Percentiles rank a stretch among this genome's conserved stretches.
phyloP scores from a whole-genome alignment of 805 yeast species.

The Cyberlindnera meyerae region DNA sequence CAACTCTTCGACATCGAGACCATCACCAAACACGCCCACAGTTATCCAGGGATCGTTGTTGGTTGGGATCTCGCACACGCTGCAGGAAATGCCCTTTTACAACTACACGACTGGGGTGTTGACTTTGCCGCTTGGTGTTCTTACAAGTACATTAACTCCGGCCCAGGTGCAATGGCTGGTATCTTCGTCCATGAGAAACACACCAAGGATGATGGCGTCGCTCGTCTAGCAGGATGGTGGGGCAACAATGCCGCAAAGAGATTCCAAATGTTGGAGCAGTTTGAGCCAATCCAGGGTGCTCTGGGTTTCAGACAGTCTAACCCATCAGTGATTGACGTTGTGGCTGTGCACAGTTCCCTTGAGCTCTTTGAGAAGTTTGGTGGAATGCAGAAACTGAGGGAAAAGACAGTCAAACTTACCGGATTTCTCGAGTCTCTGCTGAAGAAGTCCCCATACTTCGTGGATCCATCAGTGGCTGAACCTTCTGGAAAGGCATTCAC shows the following conservation, averaged over 20 bases:
- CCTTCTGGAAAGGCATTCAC: conserved; percentile 36
- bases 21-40: conserved; percentile 64
- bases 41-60: conserved; percentile 42
- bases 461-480: conserved; percentile 1
- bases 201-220: conserved; percentile 33
- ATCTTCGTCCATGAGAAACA: conserved; percentile 62
- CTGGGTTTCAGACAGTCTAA: conserved; percentile 85
- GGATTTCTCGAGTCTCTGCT: conserved; percentile 47
- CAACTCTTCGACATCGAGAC: conserved; percentile 70
- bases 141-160: conserved; percentile 84
- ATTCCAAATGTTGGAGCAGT: conserved; percentile 73
- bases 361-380: conserved; percentile 52
- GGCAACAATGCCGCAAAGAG: conserved; percentile 71
- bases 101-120: conserved; percentile 81
- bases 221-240: conserved; percentile 97
- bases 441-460: conserved; percentile 41
- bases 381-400: conserved; percentile 55
- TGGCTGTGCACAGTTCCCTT: conserved; percentile 62
- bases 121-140: conserved; percentile 96
- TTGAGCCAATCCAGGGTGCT: conserved; percentile 82
- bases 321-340: conserved; percentile 84
- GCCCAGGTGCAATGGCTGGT: conserved; percentile 93
- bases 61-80: conserved; percentile 98
- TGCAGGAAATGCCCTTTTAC: conserved; percentile 75
- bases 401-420: conserved; percentile 56